These are phyloP conservation scores for Leishmania lainsoni DNA, from an alignment of 208 protist species.

Conservation along the genomic window DNA sequence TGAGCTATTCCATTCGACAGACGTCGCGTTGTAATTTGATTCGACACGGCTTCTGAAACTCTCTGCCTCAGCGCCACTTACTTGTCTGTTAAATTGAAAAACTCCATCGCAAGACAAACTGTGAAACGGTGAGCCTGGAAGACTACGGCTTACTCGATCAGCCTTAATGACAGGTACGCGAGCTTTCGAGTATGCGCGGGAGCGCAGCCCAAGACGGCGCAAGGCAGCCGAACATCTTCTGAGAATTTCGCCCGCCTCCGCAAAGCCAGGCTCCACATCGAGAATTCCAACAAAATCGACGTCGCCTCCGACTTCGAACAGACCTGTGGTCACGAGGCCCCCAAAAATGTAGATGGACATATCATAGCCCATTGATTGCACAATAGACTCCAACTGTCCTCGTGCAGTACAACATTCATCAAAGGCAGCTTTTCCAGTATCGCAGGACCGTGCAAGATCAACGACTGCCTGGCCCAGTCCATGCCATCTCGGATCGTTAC, in stretches of 20 bases:
- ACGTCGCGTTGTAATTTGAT: constrained; percentile 63
- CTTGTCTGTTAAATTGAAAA: constrained; percentile 80
- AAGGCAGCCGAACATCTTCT: constrained; percentile 65
- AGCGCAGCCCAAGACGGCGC: constrained; percentile 72
- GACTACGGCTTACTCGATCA: constrained; percentile 73
- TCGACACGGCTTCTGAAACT: constrained; percentile 53
- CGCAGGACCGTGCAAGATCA: constrained; percentile 56
- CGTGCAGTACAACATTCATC: constrained; percentile 79
- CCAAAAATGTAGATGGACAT: constrained; percentile 90
- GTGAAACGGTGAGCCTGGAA: constrained; percentile 80
- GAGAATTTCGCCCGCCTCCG: constrained; percentile 80
- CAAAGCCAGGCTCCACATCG: constrained; percentile 83
- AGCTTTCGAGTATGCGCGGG: constrained; percentile 68
- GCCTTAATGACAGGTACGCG: constrained; percentile 87
- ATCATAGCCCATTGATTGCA: constrained; percentile 85
- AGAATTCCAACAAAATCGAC: constrained; percentile 89
- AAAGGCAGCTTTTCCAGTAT: constrained; percentile 83
- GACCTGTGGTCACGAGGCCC: constrained; percentile 71
- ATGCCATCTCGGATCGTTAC: constrained; percentile 46
- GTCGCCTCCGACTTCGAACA: constrained; percentile 87
- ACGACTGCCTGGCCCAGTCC: constrained; percentile 64
- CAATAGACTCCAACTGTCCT: constrained; percentile 76
- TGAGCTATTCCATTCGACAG: constrained; percentile 78
- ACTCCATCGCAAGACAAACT: constrained; percentile 69
- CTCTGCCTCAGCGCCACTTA: constrained; percentile 48